A percentile compares a stretch with the other conserved stretches of the same genome.
Conservation (phyloP, 768 basidiomycete species). For the Rhizopogon vulgaris region DNA sequence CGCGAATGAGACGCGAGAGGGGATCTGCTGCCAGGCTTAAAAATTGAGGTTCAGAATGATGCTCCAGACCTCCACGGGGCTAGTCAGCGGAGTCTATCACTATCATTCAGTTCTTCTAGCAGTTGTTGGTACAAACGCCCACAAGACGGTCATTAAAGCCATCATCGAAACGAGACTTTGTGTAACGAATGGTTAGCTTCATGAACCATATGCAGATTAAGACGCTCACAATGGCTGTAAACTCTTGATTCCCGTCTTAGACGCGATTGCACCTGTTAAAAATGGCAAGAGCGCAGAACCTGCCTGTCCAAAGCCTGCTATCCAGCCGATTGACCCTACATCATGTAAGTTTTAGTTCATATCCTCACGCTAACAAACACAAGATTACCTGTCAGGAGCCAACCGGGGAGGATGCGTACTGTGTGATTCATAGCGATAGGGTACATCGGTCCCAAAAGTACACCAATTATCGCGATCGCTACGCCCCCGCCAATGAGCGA, state of each 20-base stretch:
- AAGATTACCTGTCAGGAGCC: constrained; percentile 24
- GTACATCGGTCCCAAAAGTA: constrained; percentile 73
- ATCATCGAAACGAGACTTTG: constrained; percentile 34
- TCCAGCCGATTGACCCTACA: constrained; percentile 39
- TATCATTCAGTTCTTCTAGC: neutral
- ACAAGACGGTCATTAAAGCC: constrained; percentile 34
- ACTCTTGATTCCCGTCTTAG: constrained; percentile 34
- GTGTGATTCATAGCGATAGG: constrained; percentile 42
- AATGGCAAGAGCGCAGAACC: constrained; percentile 49
- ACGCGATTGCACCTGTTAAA: constrained; percentile 40
- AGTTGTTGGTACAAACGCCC: constrained; percentile 34
- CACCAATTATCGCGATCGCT: constrained; percentile 56
- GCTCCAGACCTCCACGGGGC: too few relatives aligned
- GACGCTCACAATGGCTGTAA: constrained; percentile 43
- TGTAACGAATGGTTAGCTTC: neutral
- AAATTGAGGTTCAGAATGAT: too few relatives aligned
- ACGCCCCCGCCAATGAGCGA: constrained; percentile 60
- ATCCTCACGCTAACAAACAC: neutral
- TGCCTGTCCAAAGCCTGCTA: constrained; percentile 44
- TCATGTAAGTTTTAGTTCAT: constrained; percentile 29
- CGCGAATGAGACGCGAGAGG: too few relatives aligned
- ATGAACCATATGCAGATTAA: neutral
- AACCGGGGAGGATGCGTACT: constrained; percentile 27
- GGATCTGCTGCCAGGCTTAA: too few relatives aligned
- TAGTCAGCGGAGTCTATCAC: neutral